These are phyloP conservation scores for Pythium aristosporum DNA, from an alignment of 352 stramenopile genomes.

Conservation along the genomic window DNA sequence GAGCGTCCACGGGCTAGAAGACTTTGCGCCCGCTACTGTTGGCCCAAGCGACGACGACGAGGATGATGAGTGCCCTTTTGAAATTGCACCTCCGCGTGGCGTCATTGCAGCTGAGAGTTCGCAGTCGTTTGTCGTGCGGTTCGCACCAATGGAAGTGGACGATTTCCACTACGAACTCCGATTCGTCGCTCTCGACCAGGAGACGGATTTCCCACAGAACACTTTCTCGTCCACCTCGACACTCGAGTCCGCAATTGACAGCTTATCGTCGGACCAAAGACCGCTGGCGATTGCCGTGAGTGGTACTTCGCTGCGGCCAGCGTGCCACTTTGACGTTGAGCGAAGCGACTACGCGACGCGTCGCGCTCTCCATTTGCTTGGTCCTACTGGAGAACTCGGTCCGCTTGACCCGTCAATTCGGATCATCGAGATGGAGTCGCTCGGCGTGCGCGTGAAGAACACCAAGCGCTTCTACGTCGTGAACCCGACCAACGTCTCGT, in stretches of 20 bases:
- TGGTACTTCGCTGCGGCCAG: conserved; percentile 79
- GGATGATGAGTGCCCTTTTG: conserved; percentile 84
- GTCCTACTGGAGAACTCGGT: conserved; percentile 80
- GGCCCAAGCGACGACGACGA: conserved; percentile 10
- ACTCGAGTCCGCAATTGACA: not conserved
- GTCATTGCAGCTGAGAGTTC: conserved; percentile 52
- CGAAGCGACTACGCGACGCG: conserved; percentile 86
- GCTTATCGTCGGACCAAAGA: not conserved
- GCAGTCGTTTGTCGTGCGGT: conserved; percentile 84
- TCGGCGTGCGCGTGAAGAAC: conserved; percentile 90
- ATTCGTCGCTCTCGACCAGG: conserved; percentile 29
- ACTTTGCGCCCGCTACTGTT: conserved; percentile 14
- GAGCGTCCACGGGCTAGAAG: not conserved
- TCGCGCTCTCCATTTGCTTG: conserved; percentile 60
- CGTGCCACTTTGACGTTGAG: conserved; percentile 93
- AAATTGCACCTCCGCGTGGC: conserved; percentile 65
- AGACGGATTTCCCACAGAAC: not conserved
- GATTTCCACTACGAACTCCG: conserved; percentile 76
- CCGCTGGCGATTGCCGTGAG: conserved; percentile 54
- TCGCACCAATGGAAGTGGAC: conserved; percentile 90
- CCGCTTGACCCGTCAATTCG: conserved; percentile 84
- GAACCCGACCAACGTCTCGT: conserved; percentile 92
- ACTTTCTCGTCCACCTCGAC: not conserved
- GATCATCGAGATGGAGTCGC: conserved; percentile 92
- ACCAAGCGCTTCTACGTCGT: conserved; percentile 92